Base-by-base conservation (phyloP, 2,329 filamentous ascomycete species). In the Claviceps pazoutovae region DNA sequence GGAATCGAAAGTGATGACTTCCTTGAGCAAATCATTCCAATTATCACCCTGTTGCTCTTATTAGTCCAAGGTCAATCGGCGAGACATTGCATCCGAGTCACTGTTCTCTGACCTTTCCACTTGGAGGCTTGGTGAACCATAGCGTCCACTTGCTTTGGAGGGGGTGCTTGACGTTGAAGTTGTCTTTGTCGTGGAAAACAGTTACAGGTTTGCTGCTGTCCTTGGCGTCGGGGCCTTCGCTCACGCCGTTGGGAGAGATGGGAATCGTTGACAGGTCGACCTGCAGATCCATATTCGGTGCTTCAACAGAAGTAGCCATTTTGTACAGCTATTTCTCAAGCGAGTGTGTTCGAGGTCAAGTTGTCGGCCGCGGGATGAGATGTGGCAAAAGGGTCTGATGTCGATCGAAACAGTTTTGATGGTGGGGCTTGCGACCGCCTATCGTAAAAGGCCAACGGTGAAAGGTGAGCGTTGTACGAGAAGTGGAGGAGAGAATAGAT, bases 81-180 rank as follows among this genome's bases (percentile, higher is more conserved):
- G 17, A 38, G n/a, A 44, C 17, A 13, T 23, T 46, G n/a, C 5
- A 13, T 42, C 23, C 21, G 11, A 17, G n/a, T 13, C 13, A 7
- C 36, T 14, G 19, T 38, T 38, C 5, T 37, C 42, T 54, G 71
- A 93, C 89, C 84, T 94, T 96, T 74, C 89, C 90, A 67, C 84
- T 94, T 44, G 91, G 86, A 51, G 93, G 91, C 80, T 97, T 97
- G 64, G 91, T 97, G 76, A 97, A 98, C 94, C 94, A 98, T 52
- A 98, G 77, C 54, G 93, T 97, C 93, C 93, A 98, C 67, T 87
- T 86, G 76, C 96, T 86, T 79, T 95, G 90, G 55, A 98, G 79
- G 59, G 90, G 91, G 70, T 98, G 93, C 79, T 97, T 98, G 71
- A 98, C 93, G 63, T 95, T 98, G 80, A 98, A 98, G 78, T 98